Percentiles rank a stretch among this genome's conserved stretches.
Evolutionary conservation across 169 alveolate genomes (phyloP).

Genomic region (Fabrea salina): DNA sequence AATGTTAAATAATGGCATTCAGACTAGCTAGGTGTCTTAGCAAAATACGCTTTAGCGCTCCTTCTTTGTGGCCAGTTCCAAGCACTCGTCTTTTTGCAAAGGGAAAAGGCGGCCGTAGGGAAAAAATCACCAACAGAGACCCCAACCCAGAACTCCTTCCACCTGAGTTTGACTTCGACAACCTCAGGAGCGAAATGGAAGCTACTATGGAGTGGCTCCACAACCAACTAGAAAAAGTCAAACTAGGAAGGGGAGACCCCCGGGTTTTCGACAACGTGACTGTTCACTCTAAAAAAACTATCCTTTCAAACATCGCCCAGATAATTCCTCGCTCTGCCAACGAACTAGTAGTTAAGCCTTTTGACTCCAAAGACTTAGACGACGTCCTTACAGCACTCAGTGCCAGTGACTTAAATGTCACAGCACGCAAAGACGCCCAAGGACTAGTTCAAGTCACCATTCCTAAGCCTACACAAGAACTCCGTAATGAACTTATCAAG

Average conservation of each 20-base stretch:
- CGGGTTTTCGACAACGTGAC: not conserved
- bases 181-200: not conserved
- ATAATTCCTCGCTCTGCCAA: not conserved
- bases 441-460: not conserved
- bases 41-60: too few relatives aligned
- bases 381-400: not conserved
- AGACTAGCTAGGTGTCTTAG: too few relatives aligned
- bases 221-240: slow-evolving; percentile 3
- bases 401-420: not conserved
- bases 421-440: not conserved
- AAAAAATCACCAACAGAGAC: too few relatives aligned
- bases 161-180: slow-evolving; percentile 7
- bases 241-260: slow-evolving; percentile 7
- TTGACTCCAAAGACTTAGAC: not conserved
- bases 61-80: too few relatives aligned
- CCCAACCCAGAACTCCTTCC: too few relatives aligned
- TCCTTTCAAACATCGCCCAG: not conserved
- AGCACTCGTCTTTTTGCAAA: too few relatives aligned
- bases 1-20: too few relatives aligned
- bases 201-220: not conserved
- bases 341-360: not conserved
- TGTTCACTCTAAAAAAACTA: not conserved
- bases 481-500: not conserved
- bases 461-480: slow-evolving; percentile 16
- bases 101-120: too few relatives aligned